phyloP scores from a whole-genome alignment of 2,329 filamentous ascomycete species.

The Colletotrichum tabaci region DNA sequence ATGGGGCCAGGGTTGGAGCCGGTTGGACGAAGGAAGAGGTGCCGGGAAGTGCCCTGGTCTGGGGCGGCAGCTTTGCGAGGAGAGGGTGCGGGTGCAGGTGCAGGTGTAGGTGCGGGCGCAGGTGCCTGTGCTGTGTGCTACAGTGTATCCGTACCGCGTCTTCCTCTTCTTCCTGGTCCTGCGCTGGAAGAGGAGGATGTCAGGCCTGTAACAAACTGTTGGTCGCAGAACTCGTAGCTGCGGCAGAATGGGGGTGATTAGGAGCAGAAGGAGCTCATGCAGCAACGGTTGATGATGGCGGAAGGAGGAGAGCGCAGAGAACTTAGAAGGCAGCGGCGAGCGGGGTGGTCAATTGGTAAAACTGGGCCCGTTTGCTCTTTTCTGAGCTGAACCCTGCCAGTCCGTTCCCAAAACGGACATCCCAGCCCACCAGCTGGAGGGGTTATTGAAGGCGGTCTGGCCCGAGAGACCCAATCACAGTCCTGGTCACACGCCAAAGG shows the following conservation, averaged over 20 bases:
- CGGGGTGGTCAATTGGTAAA: background rate
- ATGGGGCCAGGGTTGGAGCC: slow-evolving; percentile 36
- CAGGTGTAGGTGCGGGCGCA: too few species aligned
- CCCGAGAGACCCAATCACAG: slow-evolving; percentile 30
- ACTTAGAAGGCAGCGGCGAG: slow-evolving; percentile 12
- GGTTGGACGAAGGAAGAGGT: slow-evolving; percentile 28
- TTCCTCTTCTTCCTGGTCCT: background rate
- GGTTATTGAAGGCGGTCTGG: slow-evolving; percentile 39
- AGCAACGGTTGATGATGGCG: background rate
- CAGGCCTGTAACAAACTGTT: background rate
- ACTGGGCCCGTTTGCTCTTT: slow-evolving; percentile 28
- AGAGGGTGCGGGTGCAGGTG: background rate
- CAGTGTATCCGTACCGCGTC: background rate
- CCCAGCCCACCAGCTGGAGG: slow-evolving; percentile 23
- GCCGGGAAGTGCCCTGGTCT: slow-evolving; percentile 38
- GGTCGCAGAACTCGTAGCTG: slow-evolving; percentile 3
- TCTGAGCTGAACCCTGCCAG: slow-evolving; percentile 24
- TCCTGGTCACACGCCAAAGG: slow-evolving; percentile 6
- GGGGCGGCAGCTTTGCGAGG: background rate
- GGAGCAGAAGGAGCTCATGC: background rate
- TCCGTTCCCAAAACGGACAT: slow-evolving; percentile 33
- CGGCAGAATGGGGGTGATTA: background rate
- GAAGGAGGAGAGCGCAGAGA: slow-evolving; percentile 1
- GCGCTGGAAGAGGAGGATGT: background rate
- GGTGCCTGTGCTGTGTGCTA: too few species aligned